Conservation (phyloP, 768 basidiomycete species). For the Hericium coralloides region DNA sequence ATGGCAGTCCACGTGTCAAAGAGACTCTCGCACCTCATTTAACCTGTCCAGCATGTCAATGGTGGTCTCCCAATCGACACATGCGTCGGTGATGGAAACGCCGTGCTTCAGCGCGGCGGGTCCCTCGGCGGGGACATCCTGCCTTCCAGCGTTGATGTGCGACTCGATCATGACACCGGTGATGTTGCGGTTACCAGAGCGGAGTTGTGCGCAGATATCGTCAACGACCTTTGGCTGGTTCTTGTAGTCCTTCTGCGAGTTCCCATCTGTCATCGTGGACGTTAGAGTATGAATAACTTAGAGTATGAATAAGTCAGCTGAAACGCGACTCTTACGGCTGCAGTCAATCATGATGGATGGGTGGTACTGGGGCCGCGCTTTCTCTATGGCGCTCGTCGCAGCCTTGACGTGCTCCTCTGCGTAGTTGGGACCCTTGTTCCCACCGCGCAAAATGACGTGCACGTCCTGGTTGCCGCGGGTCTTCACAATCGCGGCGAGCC, state of each 20-base stretch:
- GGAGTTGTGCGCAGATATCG: conserved; percentile 66
- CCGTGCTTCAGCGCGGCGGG: conserved; percentile 64
- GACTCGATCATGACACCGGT: conserved; percentile 98
- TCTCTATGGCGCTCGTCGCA: conserved; percentile 54
- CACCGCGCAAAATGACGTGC: conserved; percentile 94
- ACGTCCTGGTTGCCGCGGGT: conserved; percentile 61
- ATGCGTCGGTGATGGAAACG: conserved; percentile 88
- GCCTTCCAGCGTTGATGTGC: conserved; percentile 84
- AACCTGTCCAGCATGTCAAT: conserved; percentile 65
- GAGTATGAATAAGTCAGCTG: neutral
- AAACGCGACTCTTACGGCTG: conserved; percentile 21
- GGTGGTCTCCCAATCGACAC: conserved; percentile 80
- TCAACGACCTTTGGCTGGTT: conserved; percentile 82
- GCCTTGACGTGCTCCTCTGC: conserved; percentile 59
- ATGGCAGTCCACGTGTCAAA: neutral
- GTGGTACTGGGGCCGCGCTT: conserved; percentile 42
- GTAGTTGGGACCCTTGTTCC: conserved; percentile 87
- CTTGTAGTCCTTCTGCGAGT: conserved; percentile 90
- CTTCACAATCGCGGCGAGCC: conserved; percentile 92
- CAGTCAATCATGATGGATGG: conserved; percentile 87
- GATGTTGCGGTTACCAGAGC: conserved; percentile 58
- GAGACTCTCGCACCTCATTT: conserved; percentile 34
- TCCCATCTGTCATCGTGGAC: conserved; percentile 56
- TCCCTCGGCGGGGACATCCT: conserved; percentile 74
- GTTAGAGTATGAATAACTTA: neutral